A percentile compares a stretch with the other conserved stretches of the same genome.
These are phyloP conservation scores for Rutidosis leptorrhynchoides DNA, from an alignment of 129 eudicot genomes.

Conservation along the genomic window DNA sequence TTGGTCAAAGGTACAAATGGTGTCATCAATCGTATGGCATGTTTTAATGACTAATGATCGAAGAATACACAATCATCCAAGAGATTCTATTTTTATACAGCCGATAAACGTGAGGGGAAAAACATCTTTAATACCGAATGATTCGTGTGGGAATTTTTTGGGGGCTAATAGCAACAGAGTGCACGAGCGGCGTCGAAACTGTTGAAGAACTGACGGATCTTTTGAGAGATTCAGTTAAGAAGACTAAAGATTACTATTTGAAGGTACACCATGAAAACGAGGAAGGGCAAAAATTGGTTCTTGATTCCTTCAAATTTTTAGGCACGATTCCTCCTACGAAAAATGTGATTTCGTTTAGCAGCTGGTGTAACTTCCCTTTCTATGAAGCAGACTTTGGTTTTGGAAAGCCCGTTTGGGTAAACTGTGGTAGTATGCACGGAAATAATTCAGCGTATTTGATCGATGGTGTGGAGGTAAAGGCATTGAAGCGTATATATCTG, in stretches of 20 bases:
- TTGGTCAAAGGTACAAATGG: slow-evolving; percentile 23
- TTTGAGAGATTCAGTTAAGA: not conserved
- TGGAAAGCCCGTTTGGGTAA: slow-evolving; percentile 17
- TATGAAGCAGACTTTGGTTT: slow-evolving; percentile 22
- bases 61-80: slow-evolving; percentile 6
- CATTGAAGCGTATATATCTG: not conserved
- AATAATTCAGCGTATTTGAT: not conserved
- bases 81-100: slow-evolving; percentile 18
- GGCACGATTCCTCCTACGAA: not conserved
- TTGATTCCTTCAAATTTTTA: slow-evolving; percentile 14
- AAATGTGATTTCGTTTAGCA: not conserved
- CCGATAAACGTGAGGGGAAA: slow-evolving; percentile 22
- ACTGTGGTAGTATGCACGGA: not conserved
- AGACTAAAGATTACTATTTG: slow-evolving; percentile 3
- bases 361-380: slow-evolving; percentile 24
- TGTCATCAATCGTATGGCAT: slow-evolving; percentile 13
- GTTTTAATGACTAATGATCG: slow-evolving; percentile 12
- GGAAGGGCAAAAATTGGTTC: slow-evolving; percentile 17
- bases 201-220: not conserved
- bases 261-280: not conserved
- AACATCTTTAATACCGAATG: slow-evolving; percentile 19
- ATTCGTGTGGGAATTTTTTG: slow-evolving; percentile 23
- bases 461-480: slow-evolving; percentile 12
- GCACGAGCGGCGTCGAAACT: not conserved
- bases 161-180: slow-evolving; percentile 2